A percentile compares a stretch with the other conserved stretches of the same genome.
phyloP scores from a whole-genome alignment of 768 basidiomycete species.

The Strobilomyces confusus region DNA sequence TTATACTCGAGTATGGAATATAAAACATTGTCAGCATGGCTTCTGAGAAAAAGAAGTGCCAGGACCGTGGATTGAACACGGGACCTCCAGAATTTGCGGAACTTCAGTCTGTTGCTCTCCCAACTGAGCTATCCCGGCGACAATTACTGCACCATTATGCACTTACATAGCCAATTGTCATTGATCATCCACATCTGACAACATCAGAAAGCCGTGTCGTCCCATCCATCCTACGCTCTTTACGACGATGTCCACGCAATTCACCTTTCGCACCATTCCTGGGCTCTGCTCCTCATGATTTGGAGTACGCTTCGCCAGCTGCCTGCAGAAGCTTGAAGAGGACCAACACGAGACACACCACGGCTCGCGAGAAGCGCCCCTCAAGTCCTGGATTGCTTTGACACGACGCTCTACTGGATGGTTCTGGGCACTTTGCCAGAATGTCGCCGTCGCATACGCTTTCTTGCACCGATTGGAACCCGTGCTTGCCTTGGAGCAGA shows the following conservation, averaged over 20 bases:
- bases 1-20: neutral
- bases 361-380: neutral
- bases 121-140: slow-evolving; percentile 67
- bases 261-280: neutral
- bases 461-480: slow-evolving; percentile 18
- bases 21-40: no score
- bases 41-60: slow-evolving; percentile 30
- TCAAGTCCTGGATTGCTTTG: slow-evolving; percentile 3
- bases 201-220: neutral
- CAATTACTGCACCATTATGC: no score
- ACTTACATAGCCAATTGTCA: no score
- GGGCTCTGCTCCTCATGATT: neutral
- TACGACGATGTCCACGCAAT: neutral
- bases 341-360: neutral
- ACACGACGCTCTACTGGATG: slow-evolving; percentile 1
- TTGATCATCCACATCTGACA: no score
- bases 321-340: no score
- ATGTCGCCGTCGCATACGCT: slow-evolving; percentile 14
- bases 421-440: slow-evolving; percentile 8
- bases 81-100: slow-evolving; percentile 35
- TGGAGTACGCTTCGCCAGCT: neutral
- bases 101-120: slow-evolving; percentile 72
- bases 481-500: slow-evolving; percentile 6
- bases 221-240: neutral
- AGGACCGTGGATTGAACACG: slow-evolving; percentile 55